A percentile compares a stretch with the other conserved stretches of the same genome.
Evolutionary conservation across 768 basidiomycete species (phyloP).

Genomic region (Tulasnella sp.): DNA sequence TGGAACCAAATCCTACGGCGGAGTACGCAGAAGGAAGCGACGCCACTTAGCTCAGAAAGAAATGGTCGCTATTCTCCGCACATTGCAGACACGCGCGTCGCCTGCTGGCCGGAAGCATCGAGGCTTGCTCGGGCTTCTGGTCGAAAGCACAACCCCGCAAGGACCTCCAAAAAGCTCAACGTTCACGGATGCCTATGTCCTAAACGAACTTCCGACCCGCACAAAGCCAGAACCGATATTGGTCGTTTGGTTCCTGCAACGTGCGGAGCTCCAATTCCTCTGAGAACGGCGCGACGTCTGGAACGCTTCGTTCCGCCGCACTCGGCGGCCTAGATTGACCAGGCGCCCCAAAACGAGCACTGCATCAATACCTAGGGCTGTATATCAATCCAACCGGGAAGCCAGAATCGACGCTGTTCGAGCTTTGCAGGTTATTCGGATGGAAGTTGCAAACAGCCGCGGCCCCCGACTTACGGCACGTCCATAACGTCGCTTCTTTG

Average conservation of each 20-base stretch:
- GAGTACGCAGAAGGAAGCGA: background rate
- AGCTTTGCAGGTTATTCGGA: background rate
- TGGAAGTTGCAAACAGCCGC: background rate
- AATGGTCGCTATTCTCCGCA: background rate
- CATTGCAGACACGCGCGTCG: background rate
- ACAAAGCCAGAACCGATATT: background rate
- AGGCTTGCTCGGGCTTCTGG: background rate
- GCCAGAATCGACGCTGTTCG: background rate
- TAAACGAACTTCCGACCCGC: background rate
- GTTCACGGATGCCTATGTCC: background rate
- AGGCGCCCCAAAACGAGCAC: background rate
- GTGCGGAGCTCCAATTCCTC: background rate
- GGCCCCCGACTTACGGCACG: background rate
- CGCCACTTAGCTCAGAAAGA: background rate
- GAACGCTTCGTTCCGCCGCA: background rate
- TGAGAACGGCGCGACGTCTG: background rate
- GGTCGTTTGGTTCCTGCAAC: background rate
- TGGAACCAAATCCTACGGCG: background rate
- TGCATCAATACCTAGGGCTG: background rate
- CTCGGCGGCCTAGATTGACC: background rate
- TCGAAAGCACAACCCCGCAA: background rate
- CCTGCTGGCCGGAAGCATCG: background rate
- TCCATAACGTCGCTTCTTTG: background rate
- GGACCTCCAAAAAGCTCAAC: background rate
- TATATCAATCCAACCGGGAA: background rate